Evolutionary conservation across 352 stramenopile species (phyloP).

Genomic region (Pythium volutum): DNA sequence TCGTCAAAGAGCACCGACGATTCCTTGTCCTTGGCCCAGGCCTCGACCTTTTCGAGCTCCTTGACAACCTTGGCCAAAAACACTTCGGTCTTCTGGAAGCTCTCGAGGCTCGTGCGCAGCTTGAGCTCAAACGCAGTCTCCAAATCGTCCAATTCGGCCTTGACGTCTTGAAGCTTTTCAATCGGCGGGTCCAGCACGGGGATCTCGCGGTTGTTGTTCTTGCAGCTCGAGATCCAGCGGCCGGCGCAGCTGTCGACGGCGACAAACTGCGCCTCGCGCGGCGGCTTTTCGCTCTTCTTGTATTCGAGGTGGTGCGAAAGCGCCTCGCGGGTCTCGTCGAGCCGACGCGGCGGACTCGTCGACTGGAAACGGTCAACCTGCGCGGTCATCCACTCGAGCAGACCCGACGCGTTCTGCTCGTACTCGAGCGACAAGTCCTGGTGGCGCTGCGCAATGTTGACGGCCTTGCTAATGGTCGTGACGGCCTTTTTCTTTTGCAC

Average conservation of each 20-base stretch:
- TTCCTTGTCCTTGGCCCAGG: constrained; percentile 80
- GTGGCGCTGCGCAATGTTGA: constrained; percentile 89
- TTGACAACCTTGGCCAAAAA: constrained; percentile 84
- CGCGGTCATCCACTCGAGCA: constrained; percentile 69
- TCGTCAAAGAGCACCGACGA: constrained; percentile 67
- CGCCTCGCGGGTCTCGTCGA: constrained; percentile 66
- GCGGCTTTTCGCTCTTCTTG: constrained; percentile 86
- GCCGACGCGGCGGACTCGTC: constrained; percentile 58
- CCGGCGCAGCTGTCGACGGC: constrained; percentile 73
- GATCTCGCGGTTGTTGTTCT: constrained; percentile 81
- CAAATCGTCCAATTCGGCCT: constrained; percentile 58
- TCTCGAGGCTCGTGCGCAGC: constrained; percentile 69
- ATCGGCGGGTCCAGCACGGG: constrained; percentile 68
- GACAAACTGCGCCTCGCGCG: constrained; percentile 79
- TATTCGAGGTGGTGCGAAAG: constrained; percentile 71
- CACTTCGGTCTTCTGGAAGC: constrained; percentile 81
- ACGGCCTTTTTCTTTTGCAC: constrained; percentile 89
- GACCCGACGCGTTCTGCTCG: constrained; percentile 53
- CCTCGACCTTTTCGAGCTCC: constrained; percentile 80
- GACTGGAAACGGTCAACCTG: constrained; percentile 79
- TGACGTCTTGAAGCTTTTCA: constrained; percentile 78
- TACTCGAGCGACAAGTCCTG: constrained; percentile 81
- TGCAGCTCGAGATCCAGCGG: constrained; percentile 83
- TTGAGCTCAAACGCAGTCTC: constrained; percentile 75
- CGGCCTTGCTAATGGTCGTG: constrained; percentile 87